These are phyloP conservation scores for Naganishia vishniacii DNA, from an alignment of 768 basidiomycete genomes.

Conservation along the genomic window DNA sequence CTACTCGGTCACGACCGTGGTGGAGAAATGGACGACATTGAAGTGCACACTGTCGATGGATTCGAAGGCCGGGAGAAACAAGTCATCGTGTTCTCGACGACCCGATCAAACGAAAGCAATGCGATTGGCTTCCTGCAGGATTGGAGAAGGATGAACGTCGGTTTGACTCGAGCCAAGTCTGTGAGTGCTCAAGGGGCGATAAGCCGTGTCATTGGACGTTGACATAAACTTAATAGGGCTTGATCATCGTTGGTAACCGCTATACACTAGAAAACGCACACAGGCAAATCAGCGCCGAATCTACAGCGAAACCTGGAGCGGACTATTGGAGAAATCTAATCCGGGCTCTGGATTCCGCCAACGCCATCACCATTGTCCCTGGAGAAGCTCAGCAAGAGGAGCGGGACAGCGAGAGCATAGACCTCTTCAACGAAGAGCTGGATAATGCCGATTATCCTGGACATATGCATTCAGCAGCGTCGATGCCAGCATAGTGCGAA, in stretches of 20 bases:
- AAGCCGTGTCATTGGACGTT: neutral
- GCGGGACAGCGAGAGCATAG: too few species aligned
- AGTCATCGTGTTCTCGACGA: constrained; percentile 84
- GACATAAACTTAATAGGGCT: too few species aligned
- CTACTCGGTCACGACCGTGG: constrained; percentile 64
- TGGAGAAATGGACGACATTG: constrained; percentile 62
- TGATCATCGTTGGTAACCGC: constrained; percentile 40
- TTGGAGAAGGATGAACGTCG: constrained; percentile 78
- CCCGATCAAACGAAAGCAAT: constrained; percentile 70
- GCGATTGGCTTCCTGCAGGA: constrained; percentile 86
- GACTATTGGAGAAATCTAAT: constrained; percentile 34
- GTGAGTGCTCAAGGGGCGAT: constrained; percentile 31
- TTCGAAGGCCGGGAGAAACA: constrained; percentile 93
- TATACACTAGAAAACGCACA: constrained; percentile 33
- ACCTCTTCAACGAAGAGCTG: too few species aligned
- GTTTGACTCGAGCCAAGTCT: constrained; percentile 78
- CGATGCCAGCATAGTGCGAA: too few species aligned
- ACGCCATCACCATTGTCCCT: constrained; percentile 17
- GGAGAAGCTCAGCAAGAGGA: too few species aligned
- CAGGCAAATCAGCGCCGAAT: constrained; percentile 14
- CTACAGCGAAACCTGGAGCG: constrained; percentile 28
- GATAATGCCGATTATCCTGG: too few species aligned
- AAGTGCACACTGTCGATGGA: constrained; percentile 89
- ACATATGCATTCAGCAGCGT: too few species aligned
- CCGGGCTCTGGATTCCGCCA: constrained; percentile 24